Base-by-base conservation (phyloP, 257 asterid genomes). In the Rauvolfia tetraphylla region DNA sequence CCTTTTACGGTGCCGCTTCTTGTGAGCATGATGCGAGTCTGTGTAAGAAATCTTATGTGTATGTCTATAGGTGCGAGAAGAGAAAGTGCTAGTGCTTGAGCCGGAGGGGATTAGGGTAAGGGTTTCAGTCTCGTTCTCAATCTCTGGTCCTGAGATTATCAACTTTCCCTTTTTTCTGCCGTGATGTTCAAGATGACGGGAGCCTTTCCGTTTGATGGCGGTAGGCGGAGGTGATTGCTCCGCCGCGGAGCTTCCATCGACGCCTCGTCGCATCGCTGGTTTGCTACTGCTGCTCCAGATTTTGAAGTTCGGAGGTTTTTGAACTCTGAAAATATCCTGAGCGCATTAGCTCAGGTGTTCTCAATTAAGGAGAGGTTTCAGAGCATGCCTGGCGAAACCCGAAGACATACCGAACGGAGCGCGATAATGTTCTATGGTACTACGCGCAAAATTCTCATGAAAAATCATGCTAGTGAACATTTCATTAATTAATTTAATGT, bases 51-150 rank as follows among this genome's bases (percentile, higher is more conserved):
- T 18, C 39, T 80, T 56, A 66, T 77, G 69, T 74, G 83, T 22
- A 72, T 12, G 71, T 17, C 56, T 38, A 51, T 34, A 71, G 44
- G 83, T 77, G 66, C 27, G 78, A 11, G 87, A 82, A 78, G 76
- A 75, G 63, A 66, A 80, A 20, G 72, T 70, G 74, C 65, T 61
- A 10, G 69, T 75, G 74, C 70, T 58, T 48, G 71, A 15, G 46
- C 58, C 13, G 49, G 80, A 81, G 59, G 85, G 76, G 42, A 65
- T 46, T 73, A 82, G 79, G 80, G 85, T 74, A 80, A 80, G 85
- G 79, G 84, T 56, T 74, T 51, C 18, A 51, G 79, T 72, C 56
- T 74, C 76, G 20, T 72, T 22, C 31, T 65, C 76, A 59, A 82
- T 77, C 75, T 85, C 84, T 31, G 76, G 62, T 59, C 79, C 86